Conservation (phyloP, 2,329 filamentous ascomycete genomes). For the Neonectria ditissima region DNA sequence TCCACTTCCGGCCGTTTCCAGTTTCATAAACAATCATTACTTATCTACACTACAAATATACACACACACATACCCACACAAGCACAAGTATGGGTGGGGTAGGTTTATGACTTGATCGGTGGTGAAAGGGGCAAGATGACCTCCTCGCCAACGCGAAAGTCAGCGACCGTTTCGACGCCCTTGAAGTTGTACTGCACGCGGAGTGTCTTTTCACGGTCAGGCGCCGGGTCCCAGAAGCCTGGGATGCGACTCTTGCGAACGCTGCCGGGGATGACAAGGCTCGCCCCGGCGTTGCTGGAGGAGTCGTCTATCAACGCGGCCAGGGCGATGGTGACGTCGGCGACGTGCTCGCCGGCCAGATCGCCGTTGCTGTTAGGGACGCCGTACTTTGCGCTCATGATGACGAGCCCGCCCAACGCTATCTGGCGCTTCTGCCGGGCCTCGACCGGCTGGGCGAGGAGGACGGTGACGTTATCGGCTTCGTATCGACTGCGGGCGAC, state of each 20-base stretch:
- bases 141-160: constrained; percentile 40
- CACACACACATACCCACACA: neutral
- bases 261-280: constrained; percentile 54
- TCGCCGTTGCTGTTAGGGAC: constrained; percentile 48
- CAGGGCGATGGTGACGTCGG: constrained; percentile 62
- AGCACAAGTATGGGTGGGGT: constrained; percentile 12
- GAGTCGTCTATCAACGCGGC: constrained; percentile 57
- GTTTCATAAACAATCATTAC: constrained; percentile 14
- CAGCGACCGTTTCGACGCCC: constrained; percentile 43
- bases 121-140: constrained; percentile 38
- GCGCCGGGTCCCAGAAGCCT: constrained; percentile 65
- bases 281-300: constrained; percentile 36
- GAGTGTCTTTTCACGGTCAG: constrained; percentile 57
- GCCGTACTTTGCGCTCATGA: constrained; percentile 63
- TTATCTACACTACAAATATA: neutral
- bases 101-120: constrained; percentile 23
- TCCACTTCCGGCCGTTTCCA: constrained; percentile 4
- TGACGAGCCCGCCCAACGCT: constrained; percentile 56
- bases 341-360: constrained; percentile 57
- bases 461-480: constrained; percentile 58
- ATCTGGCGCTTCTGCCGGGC: constrained; percentile 52
- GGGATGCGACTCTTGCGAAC: constrained; percentile 58
- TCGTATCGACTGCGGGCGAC: constrained; percentile 54
- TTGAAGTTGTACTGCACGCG: constrained; percentile 59
- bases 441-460: constrained; percentile 56